Conservation (phyloP, 352 stramenopile genomes). For the Phytophthora sp. region DNA sequence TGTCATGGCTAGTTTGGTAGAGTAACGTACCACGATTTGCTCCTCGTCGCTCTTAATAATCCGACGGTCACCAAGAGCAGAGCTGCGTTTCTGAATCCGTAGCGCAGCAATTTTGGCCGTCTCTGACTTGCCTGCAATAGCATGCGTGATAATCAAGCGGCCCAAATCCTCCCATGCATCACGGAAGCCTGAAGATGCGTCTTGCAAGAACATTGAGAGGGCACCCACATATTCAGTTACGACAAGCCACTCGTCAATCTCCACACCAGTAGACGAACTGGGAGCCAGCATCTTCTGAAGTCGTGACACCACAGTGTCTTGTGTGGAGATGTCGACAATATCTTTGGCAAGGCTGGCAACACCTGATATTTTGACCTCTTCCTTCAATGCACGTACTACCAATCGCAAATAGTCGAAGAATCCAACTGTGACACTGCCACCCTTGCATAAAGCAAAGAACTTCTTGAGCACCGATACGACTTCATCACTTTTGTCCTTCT, state of each 20-base stretch:
- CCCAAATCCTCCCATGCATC: constrained; percentile 60
- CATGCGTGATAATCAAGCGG: constrained; percentile 58
- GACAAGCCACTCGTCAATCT: constrained; percentile 47
- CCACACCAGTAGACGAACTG: constrained; percentile 40
- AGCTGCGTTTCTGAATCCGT: constrained; percentile 57
- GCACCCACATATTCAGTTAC: constrained; percentile 44
- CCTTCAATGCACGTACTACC: constrained; percentile 13
- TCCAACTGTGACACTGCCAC: constrained; percentile 6
- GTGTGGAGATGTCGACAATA: constrained; percentile 36
- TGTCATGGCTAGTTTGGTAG: constrained; percentile 42
- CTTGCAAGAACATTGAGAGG: constrained; percentile 31
- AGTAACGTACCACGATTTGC: constrained; percentile 48
- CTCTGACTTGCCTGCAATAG: constrained; percentile 68
- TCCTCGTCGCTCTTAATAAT: constrained; percentile 43
- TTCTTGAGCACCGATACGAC: constrained; percentile 12
- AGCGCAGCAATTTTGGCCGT: constrained; percentile 51
- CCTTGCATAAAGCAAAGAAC: constrained; percentile 31
- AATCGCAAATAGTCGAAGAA: constrained; percentile 40
- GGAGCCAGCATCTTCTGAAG: constrained; percentile 40
- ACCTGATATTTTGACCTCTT: constrained; percentile 12
- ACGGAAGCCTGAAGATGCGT: constrained; percentile 33
- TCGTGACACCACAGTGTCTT: constrained; percentile 33
- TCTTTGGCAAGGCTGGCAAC: not conserved
- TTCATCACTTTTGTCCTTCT: constrained; percentile 17
- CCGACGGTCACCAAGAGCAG: constrained; percentile 30